Percentiles rank a stretch among this genome's conserved stretches.
Evolutionary conservation across 768 basidiomycete species (phyloP).

Genomic region (Boletus pseudo-olivaceus): DNA sequence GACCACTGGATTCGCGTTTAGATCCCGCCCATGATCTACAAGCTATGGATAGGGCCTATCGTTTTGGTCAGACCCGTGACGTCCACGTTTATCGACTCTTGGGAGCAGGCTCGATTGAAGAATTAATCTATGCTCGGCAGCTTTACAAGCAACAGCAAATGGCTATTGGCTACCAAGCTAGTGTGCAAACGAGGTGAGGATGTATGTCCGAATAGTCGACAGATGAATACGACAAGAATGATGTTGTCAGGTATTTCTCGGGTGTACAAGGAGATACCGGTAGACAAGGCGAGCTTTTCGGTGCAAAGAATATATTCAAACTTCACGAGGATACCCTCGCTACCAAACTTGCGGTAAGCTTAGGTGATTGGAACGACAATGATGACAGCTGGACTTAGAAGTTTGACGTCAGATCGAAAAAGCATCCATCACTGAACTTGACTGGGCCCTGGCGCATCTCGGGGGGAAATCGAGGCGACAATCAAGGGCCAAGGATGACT

Average conservation of each 20-base stretch:
- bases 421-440: slow-evolving; percentile 67
- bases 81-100: slow-evolving; percentile 81
- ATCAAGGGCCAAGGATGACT: slow-evolving; percentile 33
- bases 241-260: slow-evolving; percentile 59
- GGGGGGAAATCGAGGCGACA: slow-evolving; percentile 38
- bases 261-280: slow-evolving; percentile 77
- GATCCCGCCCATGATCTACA: slow-evolving; percentile 95
- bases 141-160: slow-evolving; percentile 94
- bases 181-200: slow-evolving; percentile 70
- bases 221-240: background rate
- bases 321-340: slow-evolving; percentile 66
- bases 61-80: slow-evolving; percentile 83
- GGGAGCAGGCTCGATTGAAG: slow-evolving; percentile 84
- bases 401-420: slow-evolving; percentile 61
- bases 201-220: background rate
- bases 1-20: slow-evolving; percentile 29
- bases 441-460: slow-evolving; percentile 77
- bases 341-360: slow-evolving; percentile 68
- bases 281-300: slow-evolving; percentile 81
- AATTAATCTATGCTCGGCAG: slow-evolving; percentile 84
- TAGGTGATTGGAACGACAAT: background rate
- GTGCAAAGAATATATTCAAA: slow-evolving; percentile 80
- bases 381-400: background rate
- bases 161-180: slow-evolving; percentile 85
- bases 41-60: slow-evolving; percentile 84